phyloP scores from a whole-genome alignment of 1,284 basidiomycete species.

The Athelia sp. region DNA sequence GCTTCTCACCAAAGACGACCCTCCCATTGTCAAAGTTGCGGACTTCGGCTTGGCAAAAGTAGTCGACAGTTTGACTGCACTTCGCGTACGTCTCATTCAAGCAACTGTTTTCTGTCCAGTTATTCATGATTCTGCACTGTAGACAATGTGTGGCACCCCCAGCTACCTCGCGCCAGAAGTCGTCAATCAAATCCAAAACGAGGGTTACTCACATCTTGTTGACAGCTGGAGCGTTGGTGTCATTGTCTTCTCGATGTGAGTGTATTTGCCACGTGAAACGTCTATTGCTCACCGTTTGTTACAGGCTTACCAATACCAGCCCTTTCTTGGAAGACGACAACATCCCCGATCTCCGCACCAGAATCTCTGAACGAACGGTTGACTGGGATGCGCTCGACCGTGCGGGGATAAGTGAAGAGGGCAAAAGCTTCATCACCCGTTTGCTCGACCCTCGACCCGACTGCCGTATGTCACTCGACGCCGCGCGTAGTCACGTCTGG shows the following conservation, averaged over 20 bases:
- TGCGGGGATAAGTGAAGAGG: constrained; percentile 27
- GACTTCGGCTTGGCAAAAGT: constrained; percentile 94
- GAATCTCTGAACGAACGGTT: constrained; percentile 52
- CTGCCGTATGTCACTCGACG: constrained; percentile 50
- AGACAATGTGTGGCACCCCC: constrained; percentile 87
- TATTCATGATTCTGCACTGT: constrained; percentile 7
- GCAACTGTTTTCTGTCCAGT: not conserved
- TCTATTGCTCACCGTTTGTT: constrained; percentile 14
- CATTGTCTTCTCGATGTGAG: constrained; percentile 83
- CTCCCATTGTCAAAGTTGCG: constrained; percentile 77
- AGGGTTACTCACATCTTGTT: constrained; percentile 79
- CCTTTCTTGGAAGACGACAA: constrained; percentile 70
- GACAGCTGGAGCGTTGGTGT: constrained; percentile 94
- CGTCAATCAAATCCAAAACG: constrained; percentile 61
- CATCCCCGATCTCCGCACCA: constrained; percentile 44
- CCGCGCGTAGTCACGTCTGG: constrained; percentile 66
- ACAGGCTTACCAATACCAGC: constrained; percentile 63
- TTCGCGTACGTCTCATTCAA: constrained; percentile 44
- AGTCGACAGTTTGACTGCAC: constrained; percentile 69
- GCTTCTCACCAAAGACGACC: constrained; percentile 59
- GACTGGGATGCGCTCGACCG: constrained; percentile 53
- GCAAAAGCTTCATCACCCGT: constrained; percentile 19
- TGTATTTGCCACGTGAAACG: constrained; percentile 3
- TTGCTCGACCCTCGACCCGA: constrained; percentile 41
- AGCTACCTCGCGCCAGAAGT: constrained; percentile 86